phyloP scores from a whole-genome alignment of 768 basidiomycete genomes.

The Boletus rufocinnamomeus region DNA sequence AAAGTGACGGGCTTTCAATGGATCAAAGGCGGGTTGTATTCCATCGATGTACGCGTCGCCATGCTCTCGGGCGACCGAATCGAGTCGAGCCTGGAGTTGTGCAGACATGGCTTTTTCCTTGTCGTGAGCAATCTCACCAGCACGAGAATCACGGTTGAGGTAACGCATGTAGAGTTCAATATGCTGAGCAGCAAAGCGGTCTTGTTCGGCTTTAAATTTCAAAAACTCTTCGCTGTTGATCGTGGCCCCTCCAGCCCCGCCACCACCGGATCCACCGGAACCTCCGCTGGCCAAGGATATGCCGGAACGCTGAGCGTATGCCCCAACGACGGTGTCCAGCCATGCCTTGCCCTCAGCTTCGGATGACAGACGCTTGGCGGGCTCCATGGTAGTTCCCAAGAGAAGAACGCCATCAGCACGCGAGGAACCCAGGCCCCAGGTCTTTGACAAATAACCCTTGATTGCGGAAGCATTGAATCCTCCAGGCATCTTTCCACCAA shows the following conservation, averaged over 20 bases:
- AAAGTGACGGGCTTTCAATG: constrained; percentile 95
- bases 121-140: constrained; percentile 89
- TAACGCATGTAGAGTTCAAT: constrained; percentile 98
- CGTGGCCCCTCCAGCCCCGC: constrained; percentile 69
- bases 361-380: constrained; percentile 87
- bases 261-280: constrained; percentile 59
- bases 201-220: constrained; percentile 93
- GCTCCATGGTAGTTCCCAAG: constrained; percentile 90
- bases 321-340: constrained; percentile 81
- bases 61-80: constrained; percentile 87
- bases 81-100: constrained; percentile 81
- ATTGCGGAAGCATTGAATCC: constrained; percentile 95
- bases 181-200: constrained; percentile 89
- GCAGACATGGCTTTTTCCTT: constrained; percentile 74
- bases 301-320: constrained; percentile 88
- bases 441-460: constrained; percentile 85
- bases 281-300: constrained; percentile 77
- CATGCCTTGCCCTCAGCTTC: constrained; percentile 93
- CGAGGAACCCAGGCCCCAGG: constrained; percentile 91
- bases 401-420: constrained; percentile 91
- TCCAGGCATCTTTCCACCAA: constrained; percentile 98
- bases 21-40: constrained; percentile 92
- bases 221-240: constrained; percentile 99
- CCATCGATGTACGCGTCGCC: constrained; percentile 93
- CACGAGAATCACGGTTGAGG: constrained; percentile 88